Percentiles rank a stretch among this genome's conserved stretches.
Conservation (phyloP, 768 basidiomycete species). For the Dacryopinax spathularia region DNA sequence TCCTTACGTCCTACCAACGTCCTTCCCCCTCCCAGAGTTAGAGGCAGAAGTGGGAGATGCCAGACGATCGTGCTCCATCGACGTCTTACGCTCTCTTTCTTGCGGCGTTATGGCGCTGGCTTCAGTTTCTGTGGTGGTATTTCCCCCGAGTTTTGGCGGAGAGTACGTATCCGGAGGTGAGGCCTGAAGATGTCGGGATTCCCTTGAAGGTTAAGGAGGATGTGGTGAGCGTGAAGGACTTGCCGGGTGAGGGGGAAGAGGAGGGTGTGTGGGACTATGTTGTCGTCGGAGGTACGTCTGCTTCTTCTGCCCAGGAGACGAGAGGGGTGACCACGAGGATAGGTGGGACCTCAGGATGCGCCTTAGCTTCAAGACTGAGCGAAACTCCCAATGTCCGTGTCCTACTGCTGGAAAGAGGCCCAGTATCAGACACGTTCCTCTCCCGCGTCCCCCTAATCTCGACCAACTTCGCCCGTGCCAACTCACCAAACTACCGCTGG, state of each 20-base stretch:
- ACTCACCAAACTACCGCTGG: constrained; percentile 2
- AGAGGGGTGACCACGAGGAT: not conserved
- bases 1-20: not conserved
- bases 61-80: not conserved
- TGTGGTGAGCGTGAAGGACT: not conserved
- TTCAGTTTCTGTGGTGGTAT: not conserved
- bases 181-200: not conserved
- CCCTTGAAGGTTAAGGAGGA: not conserved
- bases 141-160: not conserved
- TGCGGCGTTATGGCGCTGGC: not conserved
- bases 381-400: constrained; percentile 22
- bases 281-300: constrained; percentile 9
- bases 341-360: constrained; percentile 31
- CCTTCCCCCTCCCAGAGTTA: not conserved
- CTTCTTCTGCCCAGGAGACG: not conserved
- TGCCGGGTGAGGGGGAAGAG: not conserved
- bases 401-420: constrained; percentile 27
- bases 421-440: constrained; percentile 21
- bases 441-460: constrained; percentile 26
- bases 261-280: constrained; percentile 9
- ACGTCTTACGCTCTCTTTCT: constrained; percentile 1
- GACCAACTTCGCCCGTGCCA: constrained; percentile 3
- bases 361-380: constrained; percentile 28
- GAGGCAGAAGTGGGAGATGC: not conserved
- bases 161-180: not conserved